Evolutionary conservation across 768 basidiomycete species (phyloP).

Genomic region (Lactifluus rugatus): DNA sequence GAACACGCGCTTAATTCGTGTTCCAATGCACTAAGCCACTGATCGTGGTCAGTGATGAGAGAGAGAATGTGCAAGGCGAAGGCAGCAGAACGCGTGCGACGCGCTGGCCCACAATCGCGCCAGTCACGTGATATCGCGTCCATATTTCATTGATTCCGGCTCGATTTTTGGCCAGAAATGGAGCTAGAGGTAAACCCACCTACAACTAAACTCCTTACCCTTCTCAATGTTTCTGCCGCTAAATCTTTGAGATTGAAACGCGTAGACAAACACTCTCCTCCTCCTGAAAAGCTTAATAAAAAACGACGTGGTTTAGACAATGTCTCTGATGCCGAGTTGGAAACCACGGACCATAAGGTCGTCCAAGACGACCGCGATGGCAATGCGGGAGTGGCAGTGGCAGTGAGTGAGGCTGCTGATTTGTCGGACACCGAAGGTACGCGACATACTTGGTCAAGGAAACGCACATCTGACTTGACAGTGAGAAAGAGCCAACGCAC

Average conservation of each 20-base stretch:
- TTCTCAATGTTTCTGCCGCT: conserved; percentile 82
- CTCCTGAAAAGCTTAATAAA: conserved; percentile 60
- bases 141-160: not conserved
- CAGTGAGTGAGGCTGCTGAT: not conserved
- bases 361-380: conserved; percentile 5
- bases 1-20: not conserved
- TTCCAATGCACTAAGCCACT: not conserved
- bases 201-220: conserved; percentile 74
- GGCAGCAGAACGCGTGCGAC: not conserved
- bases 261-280: conserved; percentile 30
- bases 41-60: not conserved
- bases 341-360: not conserved
- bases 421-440: conserved; percentile 19
- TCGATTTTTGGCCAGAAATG: conserved; percentile 22
- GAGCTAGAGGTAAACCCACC: conserved; percentile 35
- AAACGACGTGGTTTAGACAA: conserved; percentile 40
- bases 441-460: not conserved
- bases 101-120: conserved; percentile 6
- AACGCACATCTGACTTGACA: not conserved
- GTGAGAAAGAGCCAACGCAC: conserved; percentile 38
- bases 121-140: conserved; percentile 2
- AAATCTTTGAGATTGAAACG: conserved; percentile 53
- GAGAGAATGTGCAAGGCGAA: no score
- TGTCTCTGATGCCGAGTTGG: conserved; percentile 21
- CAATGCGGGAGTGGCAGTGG: conserved; percentile 13